Conservation (phyloP, 2,329 filamentous ascomycete species). For the Knufia fluminis region DNA sequence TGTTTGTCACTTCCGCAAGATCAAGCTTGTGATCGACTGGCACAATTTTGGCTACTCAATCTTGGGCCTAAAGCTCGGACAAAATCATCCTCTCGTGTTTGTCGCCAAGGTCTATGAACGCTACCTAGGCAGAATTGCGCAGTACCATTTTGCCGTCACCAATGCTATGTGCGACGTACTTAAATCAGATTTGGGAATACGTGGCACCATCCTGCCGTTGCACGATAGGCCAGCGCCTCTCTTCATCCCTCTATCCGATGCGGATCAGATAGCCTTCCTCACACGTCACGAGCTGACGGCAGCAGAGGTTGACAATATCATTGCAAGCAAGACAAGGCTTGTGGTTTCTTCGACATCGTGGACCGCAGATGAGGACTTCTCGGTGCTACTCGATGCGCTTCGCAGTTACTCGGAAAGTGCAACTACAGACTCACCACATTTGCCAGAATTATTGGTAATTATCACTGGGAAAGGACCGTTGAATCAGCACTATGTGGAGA, state of each 20-base stretch:
- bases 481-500: constrained; percentile 58
- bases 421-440: constrained; percentile 34
- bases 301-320: constrained; percentile 49
- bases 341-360: constrained; percentile 92
- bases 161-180: constrained; percentile 76
- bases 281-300: constrained; percentile 55
- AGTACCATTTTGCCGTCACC: constrained; percentile 78
- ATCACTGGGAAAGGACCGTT: constrained; percentile 93
- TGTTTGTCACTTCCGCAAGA: constrained; percentile 67
- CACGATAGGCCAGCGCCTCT: constrained; percentile 79
- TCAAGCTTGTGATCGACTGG: constrained; percentile 85
- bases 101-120: constrained; percentile 72
- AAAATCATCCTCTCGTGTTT: constrained; percentile 62
- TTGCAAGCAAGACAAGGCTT: constrained; percentile 52
- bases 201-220: constrained; percentile 57
- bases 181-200: constrained; percentile 55
- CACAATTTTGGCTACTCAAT: constrained; percentile 98
- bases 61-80: constrained; percentile 57
- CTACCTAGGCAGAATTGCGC: constrained; percentile 57
- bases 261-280: constrained; percentile 52
- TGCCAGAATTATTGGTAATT: constrained; percentile 68
- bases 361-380: constrained; percentile 95
- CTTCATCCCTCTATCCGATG: constrained; percentile 59
- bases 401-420: constrained; percentile 57
- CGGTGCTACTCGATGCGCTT: constrained; percentile 72